Evolutionary conservation across 108 stramenopile species (phyloP).

Genomic region (Aurantiochytrium sp.): DNA sequence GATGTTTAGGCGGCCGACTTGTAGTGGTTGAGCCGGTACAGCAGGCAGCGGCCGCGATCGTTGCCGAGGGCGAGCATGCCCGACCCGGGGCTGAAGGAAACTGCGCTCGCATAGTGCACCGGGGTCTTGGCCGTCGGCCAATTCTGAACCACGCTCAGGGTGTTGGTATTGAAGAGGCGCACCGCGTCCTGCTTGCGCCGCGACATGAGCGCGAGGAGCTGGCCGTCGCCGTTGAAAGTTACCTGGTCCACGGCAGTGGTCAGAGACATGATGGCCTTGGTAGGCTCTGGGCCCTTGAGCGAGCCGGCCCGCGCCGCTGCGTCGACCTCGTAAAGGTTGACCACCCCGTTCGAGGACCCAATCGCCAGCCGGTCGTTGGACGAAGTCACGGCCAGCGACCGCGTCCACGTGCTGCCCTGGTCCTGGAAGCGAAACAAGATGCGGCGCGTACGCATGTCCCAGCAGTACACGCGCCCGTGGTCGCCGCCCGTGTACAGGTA

Average conservation of each 20-base stretch:
- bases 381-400: slow-evolving; percentile 64
- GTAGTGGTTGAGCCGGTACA: slow-evolving; percentile 68
- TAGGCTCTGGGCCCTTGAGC: slow-evolving; percentile 41
- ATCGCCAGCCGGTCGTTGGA: slow-evolving; percentile 66
- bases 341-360: slow-evolving; percentile 88
- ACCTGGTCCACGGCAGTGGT: slow-evolving; percentile 71
- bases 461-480: slow-evolving; percentile 87
- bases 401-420: slow-evolving; percentile 80
- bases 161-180: slow-evolving; percentile 80
- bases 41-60: slow-evolving; percentile 86
- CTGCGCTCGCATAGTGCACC: slow-evolving; percentile 77
- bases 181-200: slow-evolving; percentile 74
- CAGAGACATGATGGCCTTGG: slow-evolving; percentile 91
- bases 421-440: slow-evolving; percentile 81
- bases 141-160: slow-evolving; percentile 85
- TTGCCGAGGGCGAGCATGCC: slow-evolving; percentile 84
- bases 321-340: slow-evolving; percentile 72
- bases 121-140: slow-evolving; percentile 96
- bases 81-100: slow-evolving; percentile 86
- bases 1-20: not conserved
- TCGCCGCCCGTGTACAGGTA: slow-evolving; percentile 80
- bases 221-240: slow-evolving; percentile 79
- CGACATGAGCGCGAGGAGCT: slow-evolving; percentile 84
- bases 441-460: slow-evolving; percentile 71
- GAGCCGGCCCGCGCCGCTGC: not conserved